Evolutionary conservation across 2,329 filamentous ascomycete species (phyloP).

Genomic region (Colletotrichum sidae): DNA sequence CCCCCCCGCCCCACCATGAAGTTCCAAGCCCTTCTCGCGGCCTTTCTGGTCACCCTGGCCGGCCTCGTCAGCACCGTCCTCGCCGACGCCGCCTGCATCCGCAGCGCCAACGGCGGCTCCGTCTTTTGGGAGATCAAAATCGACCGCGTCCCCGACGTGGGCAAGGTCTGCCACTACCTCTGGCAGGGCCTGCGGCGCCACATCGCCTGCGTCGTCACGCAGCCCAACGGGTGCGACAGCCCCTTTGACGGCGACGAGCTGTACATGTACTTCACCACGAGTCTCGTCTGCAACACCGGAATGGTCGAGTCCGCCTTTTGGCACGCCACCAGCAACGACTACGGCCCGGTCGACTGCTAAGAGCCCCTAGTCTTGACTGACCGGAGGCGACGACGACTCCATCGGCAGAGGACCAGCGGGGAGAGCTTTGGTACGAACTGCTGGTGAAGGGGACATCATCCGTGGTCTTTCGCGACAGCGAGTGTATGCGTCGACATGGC

Average conservation of each 20-base stretch:
- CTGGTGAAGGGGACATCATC: too few relatives aligned
- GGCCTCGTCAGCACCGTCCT: not conserved
- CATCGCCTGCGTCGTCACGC: not conserved
- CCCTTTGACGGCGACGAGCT: constrained; percentile 3
- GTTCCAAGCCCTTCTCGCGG: not conserved
- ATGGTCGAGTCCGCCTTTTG: constrained; percentile 6
- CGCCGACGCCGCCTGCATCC: not conserved
- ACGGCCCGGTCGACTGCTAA: constrained; percentile 6
- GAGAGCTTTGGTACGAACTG: too few relatives aligned
- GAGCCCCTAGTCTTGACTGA: not conserved
- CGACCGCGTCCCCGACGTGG: not conserved
- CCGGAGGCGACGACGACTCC: too few relatives aligned
- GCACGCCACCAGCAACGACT: constrained; percentile 13
- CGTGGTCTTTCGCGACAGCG: too few relatives aligned
- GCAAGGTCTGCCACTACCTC: not conserved
- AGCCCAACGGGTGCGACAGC: constrained; percentile 9
- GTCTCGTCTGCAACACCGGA: constrained; percentile 2
- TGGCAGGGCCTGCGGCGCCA: constrained; percentile 3
- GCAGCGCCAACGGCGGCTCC: not conserved
- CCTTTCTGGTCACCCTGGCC: not conserved
- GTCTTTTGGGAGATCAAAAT: constrained; percentile 19
- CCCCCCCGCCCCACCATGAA: too few relatives aligned
- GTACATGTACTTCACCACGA: constrained; percentile 17
- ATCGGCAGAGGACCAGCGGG: too few relatives aligned
- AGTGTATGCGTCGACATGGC: too few relatives aligned